A percentile compares a stretch with the other conserved stretches of the same genome.
These are phyloP conservation scores for Withania somnifera DNA, from an alignment of 305 asterid species.

Conservation along the genomic window DNA sequence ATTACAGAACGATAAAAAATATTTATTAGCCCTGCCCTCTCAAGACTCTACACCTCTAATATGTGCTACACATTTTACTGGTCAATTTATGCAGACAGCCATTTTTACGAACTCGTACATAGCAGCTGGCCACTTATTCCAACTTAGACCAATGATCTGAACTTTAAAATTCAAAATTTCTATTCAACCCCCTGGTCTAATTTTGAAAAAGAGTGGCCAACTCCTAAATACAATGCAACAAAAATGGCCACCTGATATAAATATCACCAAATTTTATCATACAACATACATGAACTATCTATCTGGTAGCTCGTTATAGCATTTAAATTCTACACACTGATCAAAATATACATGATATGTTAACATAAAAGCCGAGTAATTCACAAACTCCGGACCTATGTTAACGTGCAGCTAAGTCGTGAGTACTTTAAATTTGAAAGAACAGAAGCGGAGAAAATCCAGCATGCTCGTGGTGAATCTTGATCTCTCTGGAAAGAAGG, in stretches of 20 bases:
- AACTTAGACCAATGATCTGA: not conserved
- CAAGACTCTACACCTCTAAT: not conserved
- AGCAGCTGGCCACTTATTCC: not conserved
- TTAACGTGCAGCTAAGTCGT: not conserved
- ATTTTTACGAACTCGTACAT: not conserved
- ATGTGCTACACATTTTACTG: not conserved
- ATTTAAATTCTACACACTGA: not conserved
- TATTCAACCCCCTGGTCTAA: not conserved
- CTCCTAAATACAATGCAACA: not conserved
- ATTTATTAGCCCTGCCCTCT: not conserved
- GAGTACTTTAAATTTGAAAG: not conserved
- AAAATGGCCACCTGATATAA: not conserved
- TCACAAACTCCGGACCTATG: not conserved
- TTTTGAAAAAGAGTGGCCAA: not conserved
- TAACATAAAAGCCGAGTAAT: not conserved
- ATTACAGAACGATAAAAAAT: not conserved
- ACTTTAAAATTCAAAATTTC: not conserved
- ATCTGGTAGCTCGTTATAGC: not conserved
- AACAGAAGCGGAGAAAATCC: not conserved
- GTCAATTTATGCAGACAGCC: not conserved
- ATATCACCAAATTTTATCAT: not conserved
- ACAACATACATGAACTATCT: not conserved
- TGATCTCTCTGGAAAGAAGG: not conserved
- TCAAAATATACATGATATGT: not conserved
- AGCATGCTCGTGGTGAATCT: not conserved